Percentiles rank a stretch among this genome's conserved stretches.
Conservation (phyloP, 768 basidiomycete genomes). For the Arthromyces matolae region DNA sequence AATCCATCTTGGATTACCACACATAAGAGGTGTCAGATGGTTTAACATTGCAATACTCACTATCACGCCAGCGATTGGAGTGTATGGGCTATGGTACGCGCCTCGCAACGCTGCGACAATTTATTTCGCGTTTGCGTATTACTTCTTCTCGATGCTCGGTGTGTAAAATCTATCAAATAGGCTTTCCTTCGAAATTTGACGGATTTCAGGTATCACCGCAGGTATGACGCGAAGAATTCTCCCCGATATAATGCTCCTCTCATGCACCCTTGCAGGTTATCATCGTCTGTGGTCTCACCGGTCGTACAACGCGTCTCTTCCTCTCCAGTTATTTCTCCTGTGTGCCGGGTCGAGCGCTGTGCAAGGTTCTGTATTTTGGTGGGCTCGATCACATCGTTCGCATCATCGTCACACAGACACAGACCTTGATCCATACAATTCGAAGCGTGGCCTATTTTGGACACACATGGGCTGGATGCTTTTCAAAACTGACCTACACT, state of each 20-base stretch:
- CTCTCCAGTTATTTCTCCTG: slow-evolving; percentile 67
- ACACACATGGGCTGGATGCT: slow-evolving; percentile 86
- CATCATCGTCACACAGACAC: slow-evolving; percentile 86
- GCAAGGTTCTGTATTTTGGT: slow-evolving; percentile 86
- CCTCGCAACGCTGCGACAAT: slow-evolving; percentile 47
- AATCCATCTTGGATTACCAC: slow-evolving; percentile 37
- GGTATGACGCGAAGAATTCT: slow-evolving; percentile 30
- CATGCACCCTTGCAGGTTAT: slow-evolving; percentile 45
- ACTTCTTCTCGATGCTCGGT: slow-evolving; percentile 87
- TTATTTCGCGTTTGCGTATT: slow-evolving; percentile 65
- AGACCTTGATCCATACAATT: slow-evolving; percentile 81
- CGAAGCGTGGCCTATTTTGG: slow-evolving; percentile 74
- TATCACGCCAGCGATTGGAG: slow-evolving; percentile 64
- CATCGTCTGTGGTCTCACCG: slow-evolving; percentile 87
- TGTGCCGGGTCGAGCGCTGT: slow-evolving; percentile 79
- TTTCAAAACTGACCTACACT: slow-evolving; percentile 65
- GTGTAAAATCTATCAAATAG: slow-evolving; percentile 19
- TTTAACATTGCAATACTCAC: slow-evolving; percentile 72
- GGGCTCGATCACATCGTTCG: slow-evolving; percentile 79
- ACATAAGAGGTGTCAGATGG: slow-evolving; percentile 61
- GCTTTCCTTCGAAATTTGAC: slow-evolving; percentile 13
- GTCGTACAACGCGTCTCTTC: slow-evolving; percentile 71
- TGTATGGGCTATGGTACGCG: slow-evolving; percentile 61
- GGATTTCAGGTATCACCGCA: slow-evolving; percentile 42
- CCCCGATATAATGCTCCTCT: slow-evolving; percentile 13